phyloP scores from a whole-genome alignment of 139 green algal genomes.

The Yamagishiella unicocca region DNA sequence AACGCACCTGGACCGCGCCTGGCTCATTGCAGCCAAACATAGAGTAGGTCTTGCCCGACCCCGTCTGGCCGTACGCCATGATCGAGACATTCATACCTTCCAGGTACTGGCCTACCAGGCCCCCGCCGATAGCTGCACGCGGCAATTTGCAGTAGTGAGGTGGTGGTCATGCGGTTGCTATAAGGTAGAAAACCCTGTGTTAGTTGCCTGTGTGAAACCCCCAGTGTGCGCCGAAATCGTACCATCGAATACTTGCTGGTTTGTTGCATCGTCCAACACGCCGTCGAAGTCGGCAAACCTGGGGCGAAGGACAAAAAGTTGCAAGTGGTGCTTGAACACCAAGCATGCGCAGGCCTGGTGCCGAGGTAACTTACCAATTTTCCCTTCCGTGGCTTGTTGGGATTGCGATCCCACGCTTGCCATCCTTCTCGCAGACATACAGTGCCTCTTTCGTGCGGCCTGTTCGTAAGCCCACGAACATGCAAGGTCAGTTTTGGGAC shows the following conservation, averaged over 20 bases:
- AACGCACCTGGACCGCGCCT: neutral
- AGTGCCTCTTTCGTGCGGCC: neutral
- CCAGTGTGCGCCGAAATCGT: no score
- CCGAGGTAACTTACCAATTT: neutral
- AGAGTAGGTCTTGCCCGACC: conserved; percentile 75
- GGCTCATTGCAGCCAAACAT: conserved; percentile 62
- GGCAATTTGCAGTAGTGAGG: no score
- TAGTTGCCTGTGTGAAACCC: no score
- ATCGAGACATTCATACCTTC: conserved; percentile 72
- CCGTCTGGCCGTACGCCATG: conserved; percentile 77
- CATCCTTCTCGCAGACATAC: neutral
- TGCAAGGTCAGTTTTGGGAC: neutral
- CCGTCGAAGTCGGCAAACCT: conserved; percentile 26
- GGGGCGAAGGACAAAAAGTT: no score
- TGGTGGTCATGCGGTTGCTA: no score
- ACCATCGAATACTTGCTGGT: conserved; percentile 35
- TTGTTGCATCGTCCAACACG: neutral
- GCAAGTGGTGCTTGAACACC: neutral
- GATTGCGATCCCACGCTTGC: neutral
- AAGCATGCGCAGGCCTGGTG: neutral
- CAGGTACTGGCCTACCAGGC: neutral
- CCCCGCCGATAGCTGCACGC: conserved; percentile 11
- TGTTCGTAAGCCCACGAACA: neutral
- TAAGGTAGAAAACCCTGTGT: no score
- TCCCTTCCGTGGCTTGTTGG: neutral